A percentile compares a stretch with the other conserved stretches of the same genome.
These are phyloP conservation scores for Phytomonas sp. DNA, from an alignment of 208 protist species.

Conservation along the genomic window DNA sequence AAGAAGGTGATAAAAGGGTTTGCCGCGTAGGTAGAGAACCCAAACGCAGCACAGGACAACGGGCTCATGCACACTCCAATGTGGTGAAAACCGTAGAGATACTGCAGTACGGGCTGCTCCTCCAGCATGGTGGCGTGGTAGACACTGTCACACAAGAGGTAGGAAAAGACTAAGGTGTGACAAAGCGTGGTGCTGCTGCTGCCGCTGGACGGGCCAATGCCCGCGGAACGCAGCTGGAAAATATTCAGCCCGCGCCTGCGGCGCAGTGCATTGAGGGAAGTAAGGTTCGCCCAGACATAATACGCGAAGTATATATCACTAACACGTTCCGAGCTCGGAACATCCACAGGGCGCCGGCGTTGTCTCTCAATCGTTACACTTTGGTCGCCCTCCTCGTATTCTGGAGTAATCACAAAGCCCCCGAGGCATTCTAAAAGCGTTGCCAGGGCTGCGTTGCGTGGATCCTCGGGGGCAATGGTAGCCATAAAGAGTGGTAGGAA, in stretches of 20 bases:
- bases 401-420: conserved; percentile 94
- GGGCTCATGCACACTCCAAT: conserved; percentile 96
- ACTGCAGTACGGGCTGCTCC: conserved; percentile 92
- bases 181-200: conserved; percentile 49
- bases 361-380: conserved; percentile 8
- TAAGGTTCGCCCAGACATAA: conserved; percentile 98
- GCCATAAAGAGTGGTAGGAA: conserved; percentile 98
- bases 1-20: conserved; percentile 93
- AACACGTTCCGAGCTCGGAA: conserved; percentile 96
- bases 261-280: conserved; percentile 94
- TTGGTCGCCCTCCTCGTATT: conserved; percentile 87
- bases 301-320: conserved; percentile 81
- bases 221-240: conserved; percentile 83
- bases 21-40: conserved; percentile 90
- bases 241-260: conserved; percentile 76
- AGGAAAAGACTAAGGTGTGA: conserved; percentile 74
- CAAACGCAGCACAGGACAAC: conserved; percentile 93
- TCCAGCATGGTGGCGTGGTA: conserved; percentile 92
- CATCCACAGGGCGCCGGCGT: conserved; percentile 88
- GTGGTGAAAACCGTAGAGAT: conserved; percentile 96
- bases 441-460: conserved; percentile 86
- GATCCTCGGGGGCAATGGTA: conserved; percentile 88
- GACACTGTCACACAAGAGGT: conserved; percentile 85
- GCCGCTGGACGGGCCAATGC: conserved; percentile 67
- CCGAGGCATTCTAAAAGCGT: conserved; percentile 89